Evolutionary conservation across 1,284 basidiomycete species (phyloP).

Genomic region (Sanghuangporus baumii): DNA sequence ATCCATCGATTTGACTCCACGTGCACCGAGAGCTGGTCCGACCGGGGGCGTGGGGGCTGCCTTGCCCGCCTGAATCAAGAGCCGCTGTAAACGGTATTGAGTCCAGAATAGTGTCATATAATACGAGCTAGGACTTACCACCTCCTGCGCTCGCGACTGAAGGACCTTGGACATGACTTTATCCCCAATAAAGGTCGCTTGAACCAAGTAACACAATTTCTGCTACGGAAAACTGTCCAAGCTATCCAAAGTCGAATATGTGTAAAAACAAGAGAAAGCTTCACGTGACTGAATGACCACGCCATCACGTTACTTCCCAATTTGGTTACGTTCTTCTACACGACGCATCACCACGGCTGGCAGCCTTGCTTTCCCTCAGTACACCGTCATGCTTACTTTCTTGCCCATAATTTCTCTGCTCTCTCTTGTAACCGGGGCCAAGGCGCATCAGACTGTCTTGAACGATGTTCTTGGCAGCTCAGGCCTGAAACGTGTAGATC

Average conservation of each 20-base stretch:
- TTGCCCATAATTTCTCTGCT: slow-evolving; percentile 4
- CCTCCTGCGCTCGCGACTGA: slow-evolving; percentile 55
- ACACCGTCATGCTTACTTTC: slow-evolving; percentile 11
- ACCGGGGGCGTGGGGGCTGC: slow-evolving; percentile 95
- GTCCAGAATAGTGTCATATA: slow-evolving; percentile 3
- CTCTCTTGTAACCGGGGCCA: slow-evolving; percentile 6
- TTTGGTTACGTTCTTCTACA: neutral
- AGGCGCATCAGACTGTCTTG: slow-evolving; percentile 20
- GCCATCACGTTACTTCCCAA: neutral
- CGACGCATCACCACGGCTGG: neutral
- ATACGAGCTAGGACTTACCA: slow-evolving; percentile 39
- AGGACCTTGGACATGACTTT: slow-evolving; percentile 53
- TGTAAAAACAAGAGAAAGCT: neutral
- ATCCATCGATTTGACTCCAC: slow-evolving; percentile 99
- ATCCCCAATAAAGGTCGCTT: neutral
- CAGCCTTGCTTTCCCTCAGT: neutral
- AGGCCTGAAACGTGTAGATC: neutral
- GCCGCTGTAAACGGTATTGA: slow-evolving; percentile 47
- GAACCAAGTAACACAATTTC: neutral
- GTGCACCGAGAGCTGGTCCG: slow-evolving; percentile 94
- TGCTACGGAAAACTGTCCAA: too few species aligned
- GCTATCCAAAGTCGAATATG: neutral
- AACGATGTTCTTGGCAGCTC: neutral
- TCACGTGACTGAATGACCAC: neutral
- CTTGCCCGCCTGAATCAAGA: slow-evolving; percentile 90